These are phyloP conservation scores for Apophysomyces ossiformis DNA, from an alignment of 371 early-diverging fungal species.

Conservation along the genomic window DNA sequence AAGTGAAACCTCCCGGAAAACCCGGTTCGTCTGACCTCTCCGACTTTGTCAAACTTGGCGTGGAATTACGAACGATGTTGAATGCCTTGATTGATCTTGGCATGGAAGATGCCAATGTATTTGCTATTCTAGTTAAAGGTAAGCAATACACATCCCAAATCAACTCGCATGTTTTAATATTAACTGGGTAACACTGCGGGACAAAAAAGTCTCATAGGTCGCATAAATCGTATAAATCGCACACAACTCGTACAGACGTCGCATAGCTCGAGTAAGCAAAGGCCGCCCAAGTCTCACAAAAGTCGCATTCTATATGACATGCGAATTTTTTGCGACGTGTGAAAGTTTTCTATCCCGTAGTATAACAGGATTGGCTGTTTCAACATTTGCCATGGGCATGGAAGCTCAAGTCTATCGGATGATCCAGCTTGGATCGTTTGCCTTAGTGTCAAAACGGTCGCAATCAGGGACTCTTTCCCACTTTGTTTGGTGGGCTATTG, in stretches of 20 bases:
- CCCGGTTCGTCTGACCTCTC: background rate
- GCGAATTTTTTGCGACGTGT: too few species aligned
- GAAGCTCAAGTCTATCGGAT: background rate
- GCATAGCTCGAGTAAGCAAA: too few species aligned
- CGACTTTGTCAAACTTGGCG: constrained; percentile 13
- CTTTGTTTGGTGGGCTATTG: constrained; percentile 1
- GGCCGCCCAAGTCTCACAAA: too few species aligned
- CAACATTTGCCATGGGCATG: constrained; percentile 7
- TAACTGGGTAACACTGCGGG: constrained; percentile 12
- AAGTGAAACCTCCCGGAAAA: constrained; percentile 6
- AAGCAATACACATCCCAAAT: background rate
- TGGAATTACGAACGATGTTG: background rate
- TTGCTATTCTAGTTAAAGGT: constrained; percentile 4
- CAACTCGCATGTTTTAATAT: background rate
- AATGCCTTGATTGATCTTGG: constrained; percentile 3
- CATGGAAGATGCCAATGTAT: constrained; percentile 7
- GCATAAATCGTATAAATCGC: too few species aligned
- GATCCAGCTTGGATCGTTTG: background rate
- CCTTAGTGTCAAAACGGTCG: background rate
- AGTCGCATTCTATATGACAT: too few species aligned
- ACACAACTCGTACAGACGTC: too few species aligned
- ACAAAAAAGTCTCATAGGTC: too few species aligned
- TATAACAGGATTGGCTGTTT: constrained; percentile 2
- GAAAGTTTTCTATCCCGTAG: too few species aligned
- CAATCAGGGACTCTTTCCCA: background rate